Evolutionary conservation across 2,329 filamentous ascomycete genomes (phyloP), one percentile per base, ranked within the genome.

Genomic region (Macrophomina pseudophaseolina): DNA sequence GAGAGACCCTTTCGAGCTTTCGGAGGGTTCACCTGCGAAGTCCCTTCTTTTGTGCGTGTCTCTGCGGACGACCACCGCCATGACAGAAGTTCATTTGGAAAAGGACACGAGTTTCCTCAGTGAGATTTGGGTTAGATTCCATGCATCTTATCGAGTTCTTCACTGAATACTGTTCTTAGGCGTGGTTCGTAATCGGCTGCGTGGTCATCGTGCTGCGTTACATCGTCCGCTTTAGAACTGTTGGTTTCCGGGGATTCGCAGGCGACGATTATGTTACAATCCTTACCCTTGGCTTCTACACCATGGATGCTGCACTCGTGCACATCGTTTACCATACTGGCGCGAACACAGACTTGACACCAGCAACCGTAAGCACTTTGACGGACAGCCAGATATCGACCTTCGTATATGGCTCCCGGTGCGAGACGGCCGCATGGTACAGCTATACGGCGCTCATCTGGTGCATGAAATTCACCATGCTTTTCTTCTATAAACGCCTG

Each of bases 391-490:
- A 81, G 6, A 70, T 79, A 4, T 49, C 66, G 1, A 70, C 75
- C 2, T 71, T 78, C 16, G 67, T 65, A 0, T 65, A 70, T n/a
- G 80, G 80, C 1, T 80, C 77, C 0, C 79, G 79, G 23, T 70
- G 79, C 5, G 71, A 82, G 56, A 70, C 81, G 11, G 66, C 74
- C 0, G 80, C 79, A 0, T 81, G 80, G 80, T 82, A 80, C 7
- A 53, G 42, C 44, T 51, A 60, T 23, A 48, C 56, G 6, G 72
- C 74, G 0, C 73, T 80, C 0, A 73, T 80, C 7, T 81, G 78
- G 78, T 75, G 67, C 4, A 70, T 75, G 68, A 76, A 75, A 66
- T 72, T 71, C 33, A 71, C 72, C 52, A 72, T 76, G 69, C 65
- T 75, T 16, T 75, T 74, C 68, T 75, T 75, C 60, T 75, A 70